Evolutionary conservation across 768 basidiomycete species (phyloP), one percentile per base, ranked within the genome.

Genomic region (Galerina sulciceps): DNA sequence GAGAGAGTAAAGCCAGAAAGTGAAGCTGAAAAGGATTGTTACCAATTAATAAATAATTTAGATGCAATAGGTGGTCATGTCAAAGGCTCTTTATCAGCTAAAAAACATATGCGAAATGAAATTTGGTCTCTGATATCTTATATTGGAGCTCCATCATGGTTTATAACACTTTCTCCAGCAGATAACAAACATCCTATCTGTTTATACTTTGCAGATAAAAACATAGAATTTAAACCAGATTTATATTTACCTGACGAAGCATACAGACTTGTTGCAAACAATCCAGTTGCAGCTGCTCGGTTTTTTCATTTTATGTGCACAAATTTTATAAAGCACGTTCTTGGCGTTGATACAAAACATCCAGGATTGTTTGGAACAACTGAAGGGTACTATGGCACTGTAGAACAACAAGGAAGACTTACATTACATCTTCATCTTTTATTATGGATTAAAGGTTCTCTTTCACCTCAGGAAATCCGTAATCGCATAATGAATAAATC

Each of bases 91-190:
- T 35, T 37, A 8, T 52, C 9, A 31, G 26, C 26, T 5, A 31
- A 31, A 31, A 31, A 70, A 31, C 60, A 67, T 31, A 66, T 67
- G 59, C 36, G 64, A 3, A 69, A 66, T 66, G 73, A 76, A 50
- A 66, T 74, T 0, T 75, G 71, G 71, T 69, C 73, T 3, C 23
- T 73, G 10, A 65, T 71, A n/a, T 54, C 66, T 23, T 58, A 57
- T 45, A 18, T 36, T 17, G 60, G 74, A 13, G 68, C 73, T 6
- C 73, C 75, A 15, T 58, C 62, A 0, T 77, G 73, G 71, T 78
- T 71, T 44, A 71, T 78, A 0, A 77, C 77, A 3, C 65, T 76
- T 46, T 67, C 75, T 1, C 75, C 76, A 10, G 66, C 72, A 14
- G 74, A 76, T 57, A 61, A 58, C 3, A 58, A 58, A 5, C 69